Conservation (phyloP, 202 grass and related monocot species). For the Panicum virgatum region DNA sequence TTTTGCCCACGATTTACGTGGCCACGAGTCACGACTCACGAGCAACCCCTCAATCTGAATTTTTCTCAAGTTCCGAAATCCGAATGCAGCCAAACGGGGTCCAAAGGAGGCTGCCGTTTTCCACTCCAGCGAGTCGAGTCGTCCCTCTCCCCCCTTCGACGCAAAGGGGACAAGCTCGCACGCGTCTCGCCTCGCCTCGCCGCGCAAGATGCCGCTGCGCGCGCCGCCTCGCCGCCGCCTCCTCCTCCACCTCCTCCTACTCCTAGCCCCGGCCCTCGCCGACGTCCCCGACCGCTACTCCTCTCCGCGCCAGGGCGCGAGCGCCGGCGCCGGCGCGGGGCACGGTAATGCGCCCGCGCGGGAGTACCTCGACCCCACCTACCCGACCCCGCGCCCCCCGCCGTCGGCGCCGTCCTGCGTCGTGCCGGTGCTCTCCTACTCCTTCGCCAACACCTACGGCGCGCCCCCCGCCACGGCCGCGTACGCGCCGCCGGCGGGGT, state of each 20-base stretch:
- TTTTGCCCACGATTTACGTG: too few relatives aligned
- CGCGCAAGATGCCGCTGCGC: conserved; percentile 11
- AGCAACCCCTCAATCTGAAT: too few relatives aligned
- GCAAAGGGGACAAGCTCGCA: neutral
- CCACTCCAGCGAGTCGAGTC: too few relatives aligned
- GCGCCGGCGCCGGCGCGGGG: neutral
- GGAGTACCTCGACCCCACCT: conserved; percentile 75
- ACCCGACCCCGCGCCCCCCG: conserved; percentile 39
- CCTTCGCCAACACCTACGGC: conserved; percentile 85
- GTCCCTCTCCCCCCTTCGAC: too few relatives aligned
- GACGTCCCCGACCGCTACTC: conserved; percentile 31
- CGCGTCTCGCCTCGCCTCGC: neutral
- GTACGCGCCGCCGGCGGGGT: conserved; percentile 57
- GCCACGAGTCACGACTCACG: too few relatives aligned
- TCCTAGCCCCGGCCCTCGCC: conserved; percentile 8
- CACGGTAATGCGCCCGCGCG: conserved; percentile 9
- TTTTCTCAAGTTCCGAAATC: too few relatives aligned
- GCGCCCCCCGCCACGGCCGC: conserved; percentile 42
- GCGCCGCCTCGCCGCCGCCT: neutral
- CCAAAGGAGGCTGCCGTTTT: too few relatives aligned
- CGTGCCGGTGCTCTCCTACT: conserved; percentile 63
- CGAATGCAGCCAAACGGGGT: too few relatives aligned
- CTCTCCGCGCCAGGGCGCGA: neutral
- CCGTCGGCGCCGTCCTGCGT: conserved; percentile 42
- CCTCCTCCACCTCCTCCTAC: neutral